These are phyloP conservation scores for Seiridium unicorne DNA, from an alignment of 2,329 filamentous ascomycete species.

Conservation along the genomic window DNA sequence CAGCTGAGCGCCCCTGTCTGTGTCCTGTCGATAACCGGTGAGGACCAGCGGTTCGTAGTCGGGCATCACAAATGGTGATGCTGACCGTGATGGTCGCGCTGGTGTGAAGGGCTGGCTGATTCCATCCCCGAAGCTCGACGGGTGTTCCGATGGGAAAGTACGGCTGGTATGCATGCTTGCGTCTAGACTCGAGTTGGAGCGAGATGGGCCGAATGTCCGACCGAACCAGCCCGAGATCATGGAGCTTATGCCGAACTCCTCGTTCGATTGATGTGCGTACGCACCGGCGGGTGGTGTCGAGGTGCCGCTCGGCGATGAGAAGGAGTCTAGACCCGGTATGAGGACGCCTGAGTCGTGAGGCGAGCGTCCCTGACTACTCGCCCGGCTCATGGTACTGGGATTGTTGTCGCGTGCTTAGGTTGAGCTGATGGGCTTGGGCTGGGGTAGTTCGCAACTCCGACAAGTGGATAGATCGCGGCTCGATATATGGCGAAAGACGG, in stretches of 20 bases:
- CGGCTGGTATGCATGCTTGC: conserved; percentile 7
- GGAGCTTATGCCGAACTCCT: conserved; percentile 4
- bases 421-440: background rate
- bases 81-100: conserved; percentile 47
- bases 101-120: conserved; percentile 61
- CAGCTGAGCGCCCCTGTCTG: conserved; percentile 59
- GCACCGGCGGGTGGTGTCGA: background rate
- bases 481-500: background rate
- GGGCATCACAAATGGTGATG: conserved; percentile 82
- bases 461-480: too few relatives aligned
- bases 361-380: background rate
- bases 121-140: conserved; percentile 35
- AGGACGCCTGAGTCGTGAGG: conserved; percentile 1
- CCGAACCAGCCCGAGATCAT: conserved; percentile 3
- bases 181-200: conserved; percentile 13
- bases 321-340: background rate
- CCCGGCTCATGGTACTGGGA: background rate
- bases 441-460: too few relatives aligned
- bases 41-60: conserved; percentile 80
- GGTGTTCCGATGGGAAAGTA: conserved; percentile 11
- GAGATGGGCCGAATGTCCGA: background rate
- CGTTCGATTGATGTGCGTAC: background rate
- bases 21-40: conserved; percentile 61
- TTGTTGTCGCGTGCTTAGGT: background rate
- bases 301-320: background rate